phyloP scores from a whole-genome alignment of 352 stramenopile genomes.

The Discostella stelligera region DNA sequence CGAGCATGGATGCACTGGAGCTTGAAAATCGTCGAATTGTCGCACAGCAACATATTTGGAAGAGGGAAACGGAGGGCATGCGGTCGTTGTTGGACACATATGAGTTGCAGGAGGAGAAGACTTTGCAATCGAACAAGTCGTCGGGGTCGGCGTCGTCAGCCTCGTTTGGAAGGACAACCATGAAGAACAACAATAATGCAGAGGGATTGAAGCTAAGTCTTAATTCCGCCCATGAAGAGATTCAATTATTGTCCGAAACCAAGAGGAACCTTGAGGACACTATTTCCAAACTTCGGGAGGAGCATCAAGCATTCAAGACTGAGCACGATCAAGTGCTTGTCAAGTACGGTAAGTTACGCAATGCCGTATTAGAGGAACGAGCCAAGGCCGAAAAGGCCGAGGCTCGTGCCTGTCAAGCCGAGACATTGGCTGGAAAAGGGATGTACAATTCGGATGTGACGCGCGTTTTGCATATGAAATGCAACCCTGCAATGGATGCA shows the following conservation, averaged over 20 bases:
- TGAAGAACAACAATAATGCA: too few relatives aligned
- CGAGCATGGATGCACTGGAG: slow-evolving; percentile 46
- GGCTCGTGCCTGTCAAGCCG: slow-evolving; percentile 53
- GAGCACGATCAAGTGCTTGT: slow-evolving; percentile 69
- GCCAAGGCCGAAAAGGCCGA: slow-evolving; percentile 70
- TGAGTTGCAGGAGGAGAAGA: slow-evolving; percentile 42
- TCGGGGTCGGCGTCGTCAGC: too few relatives aligned
- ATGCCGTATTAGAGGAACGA: slow-evolving; percentile 67
- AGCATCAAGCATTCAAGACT: slow-evolving; percentile 42
- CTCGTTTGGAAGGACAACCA: slow-evolving; percentile 6
- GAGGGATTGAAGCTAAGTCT: slow-evolving; percentile 56
- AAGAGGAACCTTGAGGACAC: slow-evolving; percentile 42
- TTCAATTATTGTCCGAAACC: slow-evolving; percentile 39
- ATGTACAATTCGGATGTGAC: slow-evolving; percentile 72
- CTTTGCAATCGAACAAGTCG: slow-evolving; percentile 15
- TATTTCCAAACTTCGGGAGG: slow-evolving; percentile 37
- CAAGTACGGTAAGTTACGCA: slow-evolving; percentile 75
- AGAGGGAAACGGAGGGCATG: slow-evolving; percentile 65
- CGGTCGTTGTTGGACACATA: slow-evolving; percentile 68
- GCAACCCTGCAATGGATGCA: slow-evolving; percentile 69
- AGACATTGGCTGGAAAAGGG: slow-evolving; percentile 76
- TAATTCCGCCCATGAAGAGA: slow-evolving; percentile 57
- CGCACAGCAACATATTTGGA: slow-evolving; percentile 65
- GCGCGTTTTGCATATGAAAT: slow-evolving; percentile 70
- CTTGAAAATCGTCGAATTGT: slow-evolving; percentile 49